These are phyloP conservation scores for Aspergillus conjunctus DNA, from an alignment of 495 filamentous ascomycete species.

Conservation along the genomic window DNA sequence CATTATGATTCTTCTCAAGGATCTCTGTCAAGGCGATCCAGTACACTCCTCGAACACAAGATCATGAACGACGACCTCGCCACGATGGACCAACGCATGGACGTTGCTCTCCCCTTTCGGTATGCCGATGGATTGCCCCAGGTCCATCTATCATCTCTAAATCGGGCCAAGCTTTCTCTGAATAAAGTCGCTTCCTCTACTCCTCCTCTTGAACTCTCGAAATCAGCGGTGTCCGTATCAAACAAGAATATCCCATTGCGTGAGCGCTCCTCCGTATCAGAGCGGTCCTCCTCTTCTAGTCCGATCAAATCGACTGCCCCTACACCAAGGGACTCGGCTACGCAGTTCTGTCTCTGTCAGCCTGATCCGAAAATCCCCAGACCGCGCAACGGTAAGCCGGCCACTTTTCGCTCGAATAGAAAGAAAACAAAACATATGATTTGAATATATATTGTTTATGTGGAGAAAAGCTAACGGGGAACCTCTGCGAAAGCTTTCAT, in stretches of 20 bases:
- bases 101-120: constrained; percentile 22
- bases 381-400: constrained; percentile 86
- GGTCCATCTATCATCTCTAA: constrained; percentile 36
- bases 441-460: neutral
- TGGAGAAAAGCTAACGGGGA: neutral
- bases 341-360: constrained; percentile 87
- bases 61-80: constrained; percentile 50
- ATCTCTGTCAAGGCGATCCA: constrained; percentile 36
- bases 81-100: constrained; percentile 22
- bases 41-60: constrained; percentile 52
- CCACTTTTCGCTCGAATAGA: neutral
- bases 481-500: constrained; percentile 74
- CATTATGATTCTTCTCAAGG: constrained; percentile 45
- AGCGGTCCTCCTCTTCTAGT: constrained; percentile 39
- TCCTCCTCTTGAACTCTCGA: constrained; percentile 21
- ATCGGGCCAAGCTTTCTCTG: constrained; percentile 27
- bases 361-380: constrained; percentile 91
- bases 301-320: constrained; percentile 32
- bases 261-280: constrained; percentile 33
- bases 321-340: constrained; percentile 35
- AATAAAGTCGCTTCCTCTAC: constrained; percentile 24
- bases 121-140: constrained; percentile 34
- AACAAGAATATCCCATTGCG: constrained; percentile 28
- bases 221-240: constrained; percentile 17
- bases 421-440: neutral